Evolutionary conservation across 805 yeast genomes (phyloP).

Genomic region (Ogataea degrootiae): DNA sequence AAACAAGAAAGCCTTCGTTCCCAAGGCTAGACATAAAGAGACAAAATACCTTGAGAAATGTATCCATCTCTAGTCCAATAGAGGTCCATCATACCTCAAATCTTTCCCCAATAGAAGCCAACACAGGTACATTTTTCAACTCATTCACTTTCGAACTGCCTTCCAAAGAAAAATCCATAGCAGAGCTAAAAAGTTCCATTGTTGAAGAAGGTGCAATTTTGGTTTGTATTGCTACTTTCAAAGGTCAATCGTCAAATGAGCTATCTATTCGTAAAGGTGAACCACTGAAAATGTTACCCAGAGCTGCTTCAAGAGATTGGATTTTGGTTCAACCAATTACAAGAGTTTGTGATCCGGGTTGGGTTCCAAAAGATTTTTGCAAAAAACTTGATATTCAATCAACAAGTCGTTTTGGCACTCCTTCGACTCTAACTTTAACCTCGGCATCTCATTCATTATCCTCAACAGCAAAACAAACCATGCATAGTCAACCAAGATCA

Average conservation of each 20-base stretch:
- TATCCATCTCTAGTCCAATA: background rate
- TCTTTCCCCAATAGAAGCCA: background rate
- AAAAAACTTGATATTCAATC: conserved; percentile 7
- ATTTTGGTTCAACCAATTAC: conserved; percentile 51
- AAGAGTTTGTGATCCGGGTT: conserved; percentile 39
- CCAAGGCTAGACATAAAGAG: background rate
- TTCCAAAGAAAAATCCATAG: no score
- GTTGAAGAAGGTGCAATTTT: conserved; percentile 25
- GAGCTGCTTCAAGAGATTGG: conserved; percentile 47
- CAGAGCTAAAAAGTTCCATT: no score
- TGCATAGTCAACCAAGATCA: background rate
- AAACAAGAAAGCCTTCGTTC: background rate
- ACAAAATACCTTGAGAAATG: background rate
- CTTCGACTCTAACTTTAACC: background rate
- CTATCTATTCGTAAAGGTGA: conserved; percentile 46
- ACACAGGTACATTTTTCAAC: background rate
- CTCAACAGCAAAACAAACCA: background rate
- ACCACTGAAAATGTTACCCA: conserved; percentile 43
- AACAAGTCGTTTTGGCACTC: background rate
- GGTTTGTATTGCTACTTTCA: conserved; percentile 42
- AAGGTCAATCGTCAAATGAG: conserved; percentile 40
- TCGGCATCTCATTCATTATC: background rate
- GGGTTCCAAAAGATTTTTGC: conserved; percentile 45
- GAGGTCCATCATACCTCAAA: background rate
- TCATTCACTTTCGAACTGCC: background rate